Base-by-base conservation (phyloP, 2,329 filamentous ascomycete genomes). In the Cercospora zeina region DNA sequence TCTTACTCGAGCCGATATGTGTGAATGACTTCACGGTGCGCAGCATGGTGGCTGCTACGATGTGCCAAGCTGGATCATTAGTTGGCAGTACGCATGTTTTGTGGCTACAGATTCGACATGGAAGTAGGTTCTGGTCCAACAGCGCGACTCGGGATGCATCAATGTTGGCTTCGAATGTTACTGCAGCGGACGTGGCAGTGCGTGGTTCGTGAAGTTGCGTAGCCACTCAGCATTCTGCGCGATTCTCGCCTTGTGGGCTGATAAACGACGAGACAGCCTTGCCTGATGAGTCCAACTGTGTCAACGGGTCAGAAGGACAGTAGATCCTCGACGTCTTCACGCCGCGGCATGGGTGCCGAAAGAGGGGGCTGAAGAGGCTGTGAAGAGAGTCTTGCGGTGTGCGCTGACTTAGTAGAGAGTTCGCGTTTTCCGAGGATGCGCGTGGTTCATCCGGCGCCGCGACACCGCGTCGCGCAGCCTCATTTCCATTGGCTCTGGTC, bases 21-120 rank as follows among this genome's bases (percentile, higher is more conserved):
- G 59, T 61, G 39, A 61, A 51, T 8, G 61, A 63, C 37, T 60
- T 63, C 57, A 63, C 45, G 34, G 61, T 57, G 34, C 57, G 51
- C 14, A 63, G 57, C 61, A 63, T 63, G 27, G 5, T 39, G 21
- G 14, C 10, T 42, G 47, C 56, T 16, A 19, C 27, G 42, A n/a
- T 49, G 42, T 19, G 42, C 21, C 9, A 11, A 30, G 21, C 42
- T 49, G 42, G 27, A 27, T 49, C 24, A 27, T 27, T 27, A 27
- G 42, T 49, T 4, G 24, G 42, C 42, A 49, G 42, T n/a, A n/a
- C 21, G 21, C 42, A 27, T 49, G n/a, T 49, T 49, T 49, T 49
- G 42, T n/a, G 42, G 21, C 2, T 45, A 49, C 27, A 11, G n/a
- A 49, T 5, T 49, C 13, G 42, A 30, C 21, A 49, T 49, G 21